Percentiles rank a stretch among this genome's conserved stretches.
These are phyloP conservation scores for Boletus barrowsii DNA, from an alignment of 768 basidiomycete genomes.

Conservation along the genomic window DNA sequence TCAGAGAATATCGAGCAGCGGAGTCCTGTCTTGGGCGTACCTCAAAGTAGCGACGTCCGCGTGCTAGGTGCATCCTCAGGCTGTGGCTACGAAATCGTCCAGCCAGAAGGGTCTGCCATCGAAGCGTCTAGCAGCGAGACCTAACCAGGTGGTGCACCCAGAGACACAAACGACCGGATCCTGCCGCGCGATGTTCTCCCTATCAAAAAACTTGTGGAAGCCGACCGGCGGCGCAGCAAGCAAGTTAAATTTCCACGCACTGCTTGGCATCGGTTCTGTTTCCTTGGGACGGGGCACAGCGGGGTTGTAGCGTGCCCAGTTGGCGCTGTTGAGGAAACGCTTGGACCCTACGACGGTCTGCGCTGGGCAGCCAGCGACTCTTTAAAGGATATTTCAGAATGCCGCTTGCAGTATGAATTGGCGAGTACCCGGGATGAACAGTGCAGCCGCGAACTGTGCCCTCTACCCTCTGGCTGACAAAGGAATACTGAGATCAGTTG, in stretches of 20 bases:
- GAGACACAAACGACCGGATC: slow-evolving; percentile 66
- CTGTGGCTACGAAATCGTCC: slow-evolving; percentile 40
- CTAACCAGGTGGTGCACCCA: slow-evolving; percentile 63
- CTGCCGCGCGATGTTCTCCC: slow-evolving; percentile 59
- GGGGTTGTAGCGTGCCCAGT: slow-evolving; percentile 65
- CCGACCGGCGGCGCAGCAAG: slow-evolving; percentile 54
- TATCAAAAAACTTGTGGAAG: slow-evolving; percentile 62
- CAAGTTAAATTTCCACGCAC: slow-evolving; percentile 62
- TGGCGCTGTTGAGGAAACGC: slow-evolving; percentile 56
- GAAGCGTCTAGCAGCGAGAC: background rate
- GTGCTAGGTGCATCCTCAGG: slow-evolving; percentile 65
- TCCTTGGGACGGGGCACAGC: slow-evolving; percentile 59
- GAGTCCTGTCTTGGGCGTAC: slow-evolving; percentile 22
- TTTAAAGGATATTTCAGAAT: background rate
- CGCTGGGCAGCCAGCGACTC: background rate
- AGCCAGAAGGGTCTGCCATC: no score
- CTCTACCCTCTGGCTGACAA: slow-evolving; percentile 36
- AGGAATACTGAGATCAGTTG: slow-evolving; percentile 22
- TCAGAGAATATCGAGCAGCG: background rate
- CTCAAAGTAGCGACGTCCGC: slow-evolving; percentile 52
- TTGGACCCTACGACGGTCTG: slow-evolving; percentile 60
- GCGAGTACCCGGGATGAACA: slow-evolving; percentile 56
- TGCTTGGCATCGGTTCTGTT: slow-evolving; percentile 54
- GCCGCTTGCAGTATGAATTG: slow-evolving; percentile 44
- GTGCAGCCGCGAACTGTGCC: slow-evolving; percentile 55